A percentile compares a stretch with the other conserved stretches of the same genome.
Conservation (phyloP, 169 alveolate species). For the Eimeria acervulina region DNA sequence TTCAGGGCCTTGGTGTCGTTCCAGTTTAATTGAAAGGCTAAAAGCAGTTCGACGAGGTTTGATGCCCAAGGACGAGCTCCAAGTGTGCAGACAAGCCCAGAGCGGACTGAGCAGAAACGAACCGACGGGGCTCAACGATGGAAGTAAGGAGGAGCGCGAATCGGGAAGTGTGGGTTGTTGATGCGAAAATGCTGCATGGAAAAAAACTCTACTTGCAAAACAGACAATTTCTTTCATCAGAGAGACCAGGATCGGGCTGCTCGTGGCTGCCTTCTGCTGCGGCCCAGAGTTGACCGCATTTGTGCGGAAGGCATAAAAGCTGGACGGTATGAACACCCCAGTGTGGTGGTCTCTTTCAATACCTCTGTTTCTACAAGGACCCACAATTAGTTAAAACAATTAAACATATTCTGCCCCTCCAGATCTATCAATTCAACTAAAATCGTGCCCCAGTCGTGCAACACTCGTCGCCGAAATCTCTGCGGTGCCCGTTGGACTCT, state of each 20-base stretch:
- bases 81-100: not conserved
- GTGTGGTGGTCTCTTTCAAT: not conserved
- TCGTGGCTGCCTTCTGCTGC: not conserved
- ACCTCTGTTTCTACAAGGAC: not conserved
- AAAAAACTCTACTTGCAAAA: slow-evolving; percentile 2
- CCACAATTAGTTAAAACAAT: not conserved
- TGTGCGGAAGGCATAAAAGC: slow-evolving; percentile 18
- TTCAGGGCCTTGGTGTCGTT: not conserved
- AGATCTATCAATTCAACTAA: not conserved
- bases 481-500: slow-evolving; percentile 38
- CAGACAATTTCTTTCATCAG: slow-evolving; percentile 3
- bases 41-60: not conserved
- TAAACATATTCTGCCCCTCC: not conserved
- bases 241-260: not conserved
- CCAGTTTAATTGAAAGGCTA: not conserved
- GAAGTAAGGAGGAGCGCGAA: not conserved
- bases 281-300: slow-evolving; percentile 27
- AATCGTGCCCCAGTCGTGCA: not conserved
- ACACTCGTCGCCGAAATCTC: not conserved
- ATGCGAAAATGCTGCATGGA: not conserved
- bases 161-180: not conserved
- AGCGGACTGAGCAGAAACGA: not conserved
- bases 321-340: not conserved
- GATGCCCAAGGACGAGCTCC: not conserved
- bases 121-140: not conserved